Conservation (phyloP, 163 green algal species). For the Chlamydomonas reinhardtii region DNA sequence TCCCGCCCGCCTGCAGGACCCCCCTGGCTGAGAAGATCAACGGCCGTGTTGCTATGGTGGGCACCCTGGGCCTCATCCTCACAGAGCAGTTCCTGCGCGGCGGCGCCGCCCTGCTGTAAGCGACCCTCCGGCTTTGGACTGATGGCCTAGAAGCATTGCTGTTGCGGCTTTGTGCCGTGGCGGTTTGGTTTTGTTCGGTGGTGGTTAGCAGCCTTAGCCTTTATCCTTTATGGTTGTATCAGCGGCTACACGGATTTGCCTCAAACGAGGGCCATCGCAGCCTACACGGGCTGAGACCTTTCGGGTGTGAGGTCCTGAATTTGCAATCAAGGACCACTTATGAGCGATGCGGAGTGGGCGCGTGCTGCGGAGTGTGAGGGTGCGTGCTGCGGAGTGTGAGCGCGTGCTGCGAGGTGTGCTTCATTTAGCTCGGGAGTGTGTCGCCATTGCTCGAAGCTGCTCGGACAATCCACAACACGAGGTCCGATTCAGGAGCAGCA, state of each 20-base stretch:
- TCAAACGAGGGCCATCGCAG: no score
- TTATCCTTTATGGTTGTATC: no score
- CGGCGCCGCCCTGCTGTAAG: conserved; percentile 30
- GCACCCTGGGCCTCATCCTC: conserved; percentile 39
- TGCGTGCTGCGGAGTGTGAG: neutral
- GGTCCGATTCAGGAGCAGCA: neutral
- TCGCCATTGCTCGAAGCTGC: neutral
- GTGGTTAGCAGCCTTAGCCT: no score
- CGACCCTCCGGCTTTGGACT: neutral
- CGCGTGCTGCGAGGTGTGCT: neutral
- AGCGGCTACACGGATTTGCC: no score
- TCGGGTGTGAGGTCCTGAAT: neutral
- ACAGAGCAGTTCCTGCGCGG: conserved; percentile 23
- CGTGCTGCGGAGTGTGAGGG: neutral
- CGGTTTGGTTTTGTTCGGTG: no score
- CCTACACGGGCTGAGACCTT: neutral
- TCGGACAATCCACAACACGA: neutral
- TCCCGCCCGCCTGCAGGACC: neutral
- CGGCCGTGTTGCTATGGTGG: conserved; percentile 34
- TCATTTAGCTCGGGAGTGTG: neutral
- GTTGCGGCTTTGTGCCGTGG: no score
- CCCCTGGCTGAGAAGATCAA: conserved; percentile 46
- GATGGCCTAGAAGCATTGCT: no score
- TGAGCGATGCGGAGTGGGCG: no score
- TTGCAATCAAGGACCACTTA: neutral